These are phyloP conservation scores for Russula ochroleuca DNA, from an alignment of 768 basidiomycete species.

Conservation along the genomic window DNA sequence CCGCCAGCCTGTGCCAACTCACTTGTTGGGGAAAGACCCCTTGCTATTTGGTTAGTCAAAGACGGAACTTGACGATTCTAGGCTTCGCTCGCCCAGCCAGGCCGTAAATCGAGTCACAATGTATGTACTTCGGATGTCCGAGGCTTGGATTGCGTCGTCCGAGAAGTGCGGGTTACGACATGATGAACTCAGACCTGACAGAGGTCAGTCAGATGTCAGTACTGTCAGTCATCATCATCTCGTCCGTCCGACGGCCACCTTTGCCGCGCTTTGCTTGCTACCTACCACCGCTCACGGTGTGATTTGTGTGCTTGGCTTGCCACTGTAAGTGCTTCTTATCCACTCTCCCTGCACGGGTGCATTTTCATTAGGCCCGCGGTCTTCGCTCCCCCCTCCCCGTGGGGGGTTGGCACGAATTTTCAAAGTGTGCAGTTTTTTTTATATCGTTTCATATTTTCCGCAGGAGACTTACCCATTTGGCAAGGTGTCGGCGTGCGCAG, in stretches of 20 bases:
- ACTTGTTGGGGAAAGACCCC: background rate
- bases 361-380: too few species aligned
- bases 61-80: background rate
- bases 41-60: background rate
- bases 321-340: background rate
- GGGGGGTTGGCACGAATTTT: background rate
- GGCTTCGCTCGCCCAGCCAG: background rate
- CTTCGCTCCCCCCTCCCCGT: background rate
- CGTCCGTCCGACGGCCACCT: too few species aligned
- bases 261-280: too few species aligned
- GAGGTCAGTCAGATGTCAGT: too few species aligned
- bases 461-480: constrained; percentile 7
- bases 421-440: background rate
- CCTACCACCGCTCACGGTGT: too few species aligned
- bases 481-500: background rate
- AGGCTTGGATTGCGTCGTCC: background rate
- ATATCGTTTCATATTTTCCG: background rate
- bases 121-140: background rate
- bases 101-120: background rate
- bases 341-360: too few species aligned
- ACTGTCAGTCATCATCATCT: background rate
- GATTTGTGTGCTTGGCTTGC: background rate
- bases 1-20: too few species aligned
- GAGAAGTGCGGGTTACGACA: background rate
- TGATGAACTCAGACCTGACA: too few species aligned